Evolutionary conservation across 208 protist genomes (phyloP), one percentile per base, ranked within the genome.

Genomic region (Porcisia deanei): DNA sequence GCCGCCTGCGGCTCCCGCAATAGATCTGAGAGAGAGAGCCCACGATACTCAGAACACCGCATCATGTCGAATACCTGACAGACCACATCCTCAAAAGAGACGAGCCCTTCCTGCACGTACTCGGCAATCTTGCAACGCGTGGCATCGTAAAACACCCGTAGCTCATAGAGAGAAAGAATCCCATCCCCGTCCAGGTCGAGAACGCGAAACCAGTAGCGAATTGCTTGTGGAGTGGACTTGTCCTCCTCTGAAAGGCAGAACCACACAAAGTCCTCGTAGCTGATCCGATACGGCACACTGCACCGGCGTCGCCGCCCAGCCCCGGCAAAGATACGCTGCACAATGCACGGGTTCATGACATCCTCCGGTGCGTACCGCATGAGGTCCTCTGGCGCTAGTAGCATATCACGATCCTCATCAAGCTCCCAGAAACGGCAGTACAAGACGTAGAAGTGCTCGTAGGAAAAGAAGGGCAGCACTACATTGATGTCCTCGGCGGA

Each of bases 381-480:
- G 43, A 99, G 83, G 69, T 99, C 98, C 45, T 90, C 73, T 49
- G 71, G 82, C n/a, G 82, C 85, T 20, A 99, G 84, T 49, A 96
- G 77, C 80, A 97, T 88, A 80, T 99, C 97, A n/a, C 97, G 87
- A 77, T 99, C 94, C 55, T 85, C 88, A 80, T 99, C 98, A 1
- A 99, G 92, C 88, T 99, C 98, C 98, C 98, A 99, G 86, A 99
- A 99, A 61, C 96, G 97, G 91, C 98, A 99, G 89, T 99, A 99
- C 47, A 99, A 85, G 4, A 99, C 98, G 88, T 99, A 99, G 82
- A 99, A 99, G 83, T 99, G 98, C 87, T 99, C 98, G 85, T 99
- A 99, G 25, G 92, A 98, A 86, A 99, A 99, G 82, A 96, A 99
- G 71, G 91, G 83, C n/a, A 95, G 83, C 37, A 97, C 91, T 0